Evolutionary conservation across 1,284 basidiomycete genomes (phyloP).

Genomic region (Cryptococcus neoformans): DNA sequence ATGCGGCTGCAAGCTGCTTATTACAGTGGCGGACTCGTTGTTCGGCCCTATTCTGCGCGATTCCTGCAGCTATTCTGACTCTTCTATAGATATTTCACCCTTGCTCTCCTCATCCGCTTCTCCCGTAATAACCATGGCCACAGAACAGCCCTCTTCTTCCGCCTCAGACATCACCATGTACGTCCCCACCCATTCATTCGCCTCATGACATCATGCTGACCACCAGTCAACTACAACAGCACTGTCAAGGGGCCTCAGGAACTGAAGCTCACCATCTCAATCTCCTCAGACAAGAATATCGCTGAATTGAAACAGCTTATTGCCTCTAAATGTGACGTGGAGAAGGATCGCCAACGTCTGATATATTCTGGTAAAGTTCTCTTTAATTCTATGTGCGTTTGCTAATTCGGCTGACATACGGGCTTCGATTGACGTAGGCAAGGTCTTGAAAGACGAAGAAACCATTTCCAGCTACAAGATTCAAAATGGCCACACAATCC

Average conservation of each 20-base stretch:
- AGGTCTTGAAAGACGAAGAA: conserved; percentile 71
- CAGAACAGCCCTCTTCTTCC: background rate
- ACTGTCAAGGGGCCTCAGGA: conserved; percentile 69
- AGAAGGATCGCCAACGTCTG: conserved; percentile 74
- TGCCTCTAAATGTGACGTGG: conserved; percentile 76
- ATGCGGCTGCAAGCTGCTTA: too few species aligned
- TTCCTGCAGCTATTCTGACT: too few species aligned
- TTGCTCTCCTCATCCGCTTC: background rate
- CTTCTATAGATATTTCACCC: too few species aligned
- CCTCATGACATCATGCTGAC: too few species aligned
- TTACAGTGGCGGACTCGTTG: too few species aligned
- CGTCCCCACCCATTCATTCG: background rate
- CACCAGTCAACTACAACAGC: conserved; percentile 14
- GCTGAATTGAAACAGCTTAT: conserved; percentile 81
- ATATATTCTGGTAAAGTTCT: conserved; percentile 71
- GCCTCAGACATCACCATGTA: conserved; percentile 12
- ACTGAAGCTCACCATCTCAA: conserved; percentile 81
- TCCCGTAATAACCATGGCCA: too few species aligned
- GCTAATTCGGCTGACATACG: too few species aligned
- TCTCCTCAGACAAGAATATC: conserved; percentile 66
- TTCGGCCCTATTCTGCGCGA: too few species aligned
- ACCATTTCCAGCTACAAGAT: conserved; percentile 80
- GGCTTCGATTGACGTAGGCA: conserved; percentile 28
- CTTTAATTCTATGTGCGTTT: too few species aligned
- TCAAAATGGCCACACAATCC: conserved; percentile 74